These are phyloP conservation scores for Heritiera littoralis DNA, from an alignment of 345 rosid species.

Conservation along the genomic window DNA sequence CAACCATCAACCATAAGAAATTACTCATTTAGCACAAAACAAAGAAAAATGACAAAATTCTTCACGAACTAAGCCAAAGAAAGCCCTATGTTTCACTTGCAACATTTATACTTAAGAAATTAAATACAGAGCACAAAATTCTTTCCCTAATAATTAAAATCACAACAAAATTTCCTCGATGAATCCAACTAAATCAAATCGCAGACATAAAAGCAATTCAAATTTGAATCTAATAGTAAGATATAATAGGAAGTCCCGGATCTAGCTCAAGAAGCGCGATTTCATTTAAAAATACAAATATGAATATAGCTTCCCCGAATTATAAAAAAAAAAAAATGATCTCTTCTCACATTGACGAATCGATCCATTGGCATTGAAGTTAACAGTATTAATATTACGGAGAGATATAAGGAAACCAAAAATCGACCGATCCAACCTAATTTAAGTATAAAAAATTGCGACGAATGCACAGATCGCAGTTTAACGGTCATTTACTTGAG, in stretches of 20 bases:
- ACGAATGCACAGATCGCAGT: constrained; percentile 26
- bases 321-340: neutral
- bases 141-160: neutral
- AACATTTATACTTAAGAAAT: neutral
- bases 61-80: constrained; percentile 7
- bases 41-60: neutral
- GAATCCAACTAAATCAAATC: neutral
- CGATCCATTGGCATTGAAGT: constrained; percentile 11
- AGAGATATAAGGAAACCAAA: neutral
- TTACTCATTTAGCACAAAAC: constrained; percentile 1
- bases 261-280: constrained; percentile 23
- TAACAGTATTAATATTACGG: neutral
- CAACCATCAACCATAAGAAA: neutral
- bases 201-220: neutral
- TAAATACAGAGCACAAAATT: neutral
- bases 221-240: constrained; percentile 4
- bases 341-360: constrained; percentile 25
- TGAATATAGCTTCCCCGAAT: neutral
- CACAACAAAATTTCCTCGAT: neutral
- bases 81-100: neutral
- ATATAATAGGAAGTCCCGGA: constrained; percentile 22
- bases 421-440: constrained; percentile 5
- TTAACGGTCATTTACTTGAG: constrained; percentile 13
- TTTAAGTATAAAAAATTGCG: constrained; percentile 3
- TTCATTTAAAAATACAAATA: neutral